Percentiles rank a stretch among this genome's conserved stretches.
These are phyloP conservation scores for Rhodofomes roseus DNA, from an alignment of 1,284 basidiomycete species.

Conservation along the genomic window DNA sequence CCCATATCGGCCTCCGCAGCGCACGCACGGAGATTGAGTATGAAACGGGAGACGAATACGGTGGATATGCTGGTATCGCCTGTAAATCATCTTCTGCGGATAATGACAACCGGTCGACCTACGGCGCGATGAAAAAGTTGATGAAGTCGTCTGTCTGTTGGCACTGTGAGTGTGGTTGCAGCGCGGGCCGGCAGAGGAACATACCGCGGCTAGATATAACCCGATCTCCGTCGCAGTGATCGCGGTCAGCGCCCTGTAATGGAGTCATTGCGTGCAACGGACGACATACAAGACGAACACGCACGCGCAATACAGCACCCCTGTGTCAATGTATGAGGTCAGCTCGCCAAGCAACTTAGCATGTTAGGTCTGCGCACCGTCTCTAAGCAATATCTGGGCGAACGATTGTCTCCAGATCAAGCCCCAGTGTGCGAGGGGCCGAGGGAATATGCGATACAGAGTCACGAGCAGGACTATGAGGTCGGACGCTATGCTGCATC, in stretches of 20 bases:
- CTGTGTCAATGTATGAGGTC: not conserved
- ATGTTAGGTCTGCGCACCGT: not conserved
- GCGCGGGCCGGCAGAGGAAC: no score
- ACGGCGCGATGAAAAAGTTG: not conserved
- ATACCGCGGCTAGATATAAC: not conserved
- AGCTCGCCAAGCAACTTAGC: not conserved
- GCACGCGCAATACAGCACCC: not conserved
- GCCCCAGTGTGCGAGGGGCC: not conserved
- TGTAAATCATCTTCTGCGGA: not conserved
- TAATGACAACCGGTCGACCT: not conserved
- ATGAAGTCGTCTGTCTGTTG: not conserved
- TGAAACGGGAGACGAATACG: not conserved
- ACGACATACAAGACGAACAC: not conserved
- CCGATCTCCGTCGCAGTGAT: not conserved
- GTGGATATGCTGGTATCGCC: not conserved
- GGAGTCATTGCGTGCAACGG: not conserved
- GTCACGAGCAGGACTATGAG: not conserved
- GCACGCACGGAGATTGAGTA: not conserved
- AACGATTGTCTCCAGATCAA: not conserved
- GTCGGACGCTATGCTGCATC: not conserved
- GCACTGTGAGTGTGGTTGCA: no score
- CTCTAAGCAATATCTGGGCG: not conserved
- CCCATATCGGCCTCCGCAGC: not conserved
- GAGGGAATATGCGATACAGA: not conserved
- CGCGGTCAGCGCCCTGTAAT: not conserved